Percentiles rank a stretch among this genome's conserved stretches.
phyloP scores from a whole-genome alignment of 2,329 filamentous ascomycete genomes.

The Ophiocordyceps australis region DNA sequence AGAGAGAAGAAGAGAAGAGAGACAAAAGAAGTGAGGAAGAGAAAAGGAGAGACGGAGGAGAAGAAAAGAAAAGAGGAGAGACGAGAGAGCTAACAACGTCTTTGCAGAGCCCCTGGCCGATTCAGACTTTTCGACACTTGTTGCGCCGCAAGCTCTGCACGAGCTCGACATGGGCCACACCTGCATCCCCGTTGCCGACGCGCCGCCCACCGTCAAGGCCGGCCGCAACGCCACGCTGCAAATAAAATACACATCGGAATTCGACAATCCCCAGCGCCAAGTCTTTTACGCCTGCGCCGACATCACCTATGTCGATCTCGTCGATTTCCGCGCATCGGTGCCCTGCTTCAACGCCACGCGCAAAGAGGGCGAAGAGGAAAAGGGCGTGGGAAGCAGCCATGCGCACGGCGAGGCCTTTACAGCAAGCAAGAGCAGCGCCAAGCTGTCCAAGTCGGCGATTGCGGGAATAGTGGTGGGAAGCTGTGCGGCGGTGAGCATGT shows the following conservation, averaged over 20 bases:
- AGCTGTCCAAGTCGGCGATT: too few species aligned
- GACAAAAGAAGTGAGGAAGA: too few species aligned
- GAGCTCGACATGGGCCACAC: slow-evolving; percentile 25
- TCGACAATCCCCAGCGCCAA: slow-evolving; percentile 20
- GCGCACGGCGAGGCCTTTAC: too few species aligned
- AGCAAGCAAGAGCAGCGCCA: too few species aligned
- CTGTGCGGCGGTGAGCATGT: too few species aligned
- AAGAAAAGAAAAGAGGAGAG: too few species aligned
- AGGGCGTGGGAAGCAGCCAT: too few species aligned
- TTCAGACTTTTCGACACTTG: slow-evolving; percentile 20
- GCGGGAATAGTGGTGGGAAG: too few species aligned
- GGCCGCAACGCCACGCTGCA: slow-evolving; percentile 29
- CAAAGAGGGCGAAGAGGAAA: too few species aligned
- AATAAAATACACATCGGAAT: slow-evolving; percentile 26
- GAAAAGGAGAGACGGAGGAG: too few species aligned
- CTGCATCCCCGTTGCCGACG: slow-evolving; percentile 19
- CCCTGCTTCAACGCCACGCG: slow-evolving; percentile 28
- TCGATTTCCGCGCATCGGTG: slow-evolving; percentile 13
- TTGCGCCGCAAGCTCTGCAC: slow-evolving; percentile 14
- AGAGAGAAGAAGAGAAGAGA: too few species aligned
- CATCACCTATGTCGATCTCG: slow-evolving; percentile 20
- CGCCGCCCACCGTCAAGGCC: slow-evolving; percentile 13
- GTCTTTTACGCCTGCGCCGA: slow-evolving; percentile 31
- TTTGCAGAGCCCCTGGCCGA: slow-evolving; percentile 3
- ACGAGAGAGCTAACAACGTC: too few species aligned